phyloP scores from a whole-genome alignment of 148 eudicot species.

The Beta vulgaris region DNA sequence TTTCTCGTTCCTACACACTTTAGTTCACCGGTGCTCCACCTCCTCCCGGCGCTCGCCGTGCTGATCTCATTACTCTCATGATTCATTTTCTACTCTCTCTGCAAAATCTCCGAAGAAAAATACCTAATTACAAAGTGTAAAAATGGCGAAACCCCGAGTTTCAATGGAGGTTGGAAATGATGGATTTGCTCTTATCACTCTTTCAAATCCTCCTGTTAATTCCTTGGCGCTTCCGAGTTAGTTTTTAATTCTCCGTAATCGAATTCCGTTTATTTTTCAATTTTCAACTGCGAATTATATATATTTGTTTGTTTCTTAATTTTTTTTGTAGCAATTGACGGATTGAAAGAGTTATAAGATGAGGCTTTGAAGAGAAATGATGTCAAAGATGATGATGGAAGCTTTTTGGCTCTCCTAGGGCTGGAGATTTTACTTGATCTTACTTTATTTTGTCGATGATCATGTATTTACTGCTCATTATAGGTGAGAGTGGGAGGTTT shows the following conservation, averaged over 20 bases:
- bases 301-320: not conserved
- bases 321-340: conserved; percentile 50
- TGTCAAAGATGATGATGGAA: conserved; percentile 41
- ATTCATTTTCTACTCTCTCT: no score
- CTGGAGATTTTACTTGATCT: no score
- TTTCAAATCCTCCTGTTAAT: conserved; percentile 84
- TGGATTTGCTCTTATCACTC: conserved; percentile 72
- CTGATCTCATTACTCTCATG: no score
- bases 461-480: conserved; percentile 11
- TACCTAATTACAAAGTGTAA: not conserved
- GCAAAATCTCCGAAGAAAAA: not conserved
- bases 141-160: conserved; percentile 50
- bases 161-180: conserved; percentile 74
- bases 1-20: no score
- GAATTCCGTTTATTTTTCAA: not conserved
- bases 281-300: not conserved
- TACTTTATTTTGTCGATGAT: conserved; percentile 2
- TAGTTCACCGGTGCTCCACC: no score
- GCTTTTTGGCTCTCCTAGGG: no score
- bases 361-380: conserved; percentile 79
- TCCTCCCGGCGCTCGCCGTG: no score
- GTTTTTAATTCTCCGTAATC: not conserved
- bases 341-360: conserved; percentile 51
- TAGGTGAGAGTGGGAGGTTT: conserved; percentile 73
- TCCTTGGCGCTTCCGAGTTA: conserved; percentile 50